Base-by-base conservation (phyloP, 1,284 basidiomycete genomes). In the Blastosporella zonata region DNA sequence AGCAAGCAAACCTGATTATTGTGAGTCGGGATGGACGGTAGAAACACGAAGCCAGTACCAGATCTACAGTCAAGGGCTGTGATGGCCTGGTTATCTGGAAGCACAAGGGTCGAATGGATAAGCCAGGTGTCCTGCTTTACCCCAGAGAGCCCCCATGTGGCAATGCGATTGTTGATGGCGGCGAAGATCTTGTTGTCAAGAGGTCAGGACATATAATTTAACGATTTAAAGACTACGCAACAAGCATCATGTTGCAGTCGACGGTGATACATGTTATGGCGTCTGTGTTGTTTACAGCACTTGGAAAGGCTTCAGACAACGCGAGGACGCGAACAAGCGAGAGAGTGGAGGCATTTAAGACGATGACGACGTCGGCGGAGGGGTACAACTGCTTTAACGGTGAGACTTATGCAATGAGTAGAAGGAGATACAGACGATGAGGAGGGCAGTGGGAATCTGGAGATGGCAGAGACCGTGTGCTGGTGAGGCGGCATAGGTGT, bases 131-230 rank as follows among this genome's bases (percentile, higher is more conserved):
- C 74, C 40, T 74, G 69, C 54, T 78, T 74, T 21, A 75, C 70
- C 31, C 78, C 82, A 25, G 87, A 87, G 42, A 87, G 72, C 22
- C 77, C 77, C 89, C 88, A 92, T 31, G 81, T 79, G 44, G 84
- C 87, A 45, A 92, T 68, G 44, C 78, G 77, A 23, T 73, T 71
- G 53, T 75, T 77, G 61, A 82, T 77, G 50, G 87, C 79, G 41
- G 85, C 86, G 40, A 87, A 78, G 54, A 90, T 79, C 89, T 91
- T 20, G n/a, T n/a, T n/a, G n/a, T n/a, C n/a, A n/a, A n/a, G n/a
- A n/a, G n/a, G n/a, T n/a, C n/a, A n/a, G n/a, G n/a, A n/a, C n/a
- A n/a, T n/a, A n/a, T n/a, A n/a, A n/a, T n/a, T n/a, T n/a, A n/a
- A n/a, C n/a, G n/a, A n/a, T n/a, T n/a, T n/a, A n/a, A n/a, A n/a